Conservation (phyloP, 192 early-diverging fungal genomes). For the Globomyces pollinis-pini region DNA sequence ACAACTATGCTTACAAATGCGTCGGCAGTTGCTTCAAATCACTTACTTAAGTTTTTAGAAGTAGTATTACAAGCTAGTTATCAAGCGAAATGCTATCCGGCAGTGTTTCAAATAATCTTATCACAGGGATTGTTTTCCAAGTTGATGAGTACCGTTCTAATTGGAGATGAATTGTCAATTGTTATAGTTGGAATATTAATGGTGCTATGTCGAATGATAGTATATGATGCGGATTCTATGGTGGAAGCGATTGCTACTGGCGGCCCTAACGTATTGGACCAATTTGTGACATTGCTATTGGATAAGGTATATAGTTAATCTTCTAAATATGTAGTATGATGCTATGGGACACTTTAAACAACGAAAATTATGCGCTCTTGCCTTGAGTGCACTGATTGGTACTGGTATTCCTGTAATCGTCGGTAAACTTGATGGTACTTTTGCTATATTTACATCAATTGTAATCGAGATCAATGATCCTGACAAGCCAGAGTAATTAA, state of each 20-base stretch:
- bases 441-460: constrained; percentile 56
- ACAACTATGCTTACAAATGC: constrained; percentile 43
- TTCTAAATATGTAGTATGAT: constrained; percentile 53
- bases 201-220: constrained; percentile 51
- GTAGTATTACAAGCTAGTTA: constrained; percentile 38
- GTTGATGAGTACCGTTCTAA: constrained; percentile 47
- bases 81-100: constrained; percentile 23
- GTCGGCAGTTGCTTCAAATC: constrained; percentile 47
- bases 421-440: constrained; percentile 38
- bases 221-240: constrained; percentile 47
- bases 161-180: constrained; percentile 40
- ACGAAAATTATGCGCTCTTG: constrained; percentile 59
- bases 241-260: constrained; percentile 36
- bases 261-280: constrained; percentile 38
- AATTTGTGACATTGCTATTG: constrained; percentile 51
- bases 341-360: constrained; percentile 61
- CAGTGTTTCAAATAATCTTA: constrained; percentile 43
- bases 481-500: constrained; percentile 49
- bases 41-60: constrained; percentile 57
- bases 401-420: constrained; percentile 43
- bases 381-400: constrained; percentile 43
- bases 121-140: constrained; percentile 48
- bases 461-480: constrained; percentile 52
- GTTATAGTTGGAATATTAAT: constrained; percentile 56
- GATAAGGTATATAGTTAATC: constrained; percentile 46